phyloP scores from a whole-genome alignment of 306 rosid species.

The Cucurbita pepo region DNA sequence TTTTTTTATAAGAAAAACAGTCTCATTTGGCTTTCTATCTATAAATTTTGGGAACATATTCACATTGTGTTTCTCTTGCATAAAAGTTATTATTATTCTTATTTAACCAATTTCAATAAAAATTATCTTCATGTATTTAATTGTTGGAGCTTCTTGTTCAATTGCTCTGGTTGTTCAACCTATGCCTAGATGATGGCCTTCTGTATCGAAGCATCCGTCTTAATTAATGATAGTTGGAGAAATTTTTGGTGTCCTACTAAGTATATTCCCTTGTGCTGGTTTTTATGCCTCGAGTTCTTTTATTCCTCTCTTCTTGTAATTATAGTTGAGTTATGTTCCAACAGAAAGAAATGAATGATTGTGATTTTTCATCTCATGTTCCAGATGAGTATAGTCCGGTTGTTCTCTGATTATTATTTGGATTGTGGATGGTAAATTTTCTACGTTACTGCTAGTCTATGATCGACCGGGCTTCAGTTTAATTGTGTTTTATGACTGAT shows the following conservation, averaged over 20 bases:
- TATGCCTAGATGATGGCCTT: too few species aligned
- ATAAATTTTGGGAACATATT: not conserved
- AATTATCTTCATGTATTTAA: not conserved
- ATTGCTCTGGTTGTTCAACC: too few species aligned
- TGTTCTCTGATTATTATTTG: not conserved
- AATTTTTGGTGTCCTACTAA: not conserved
- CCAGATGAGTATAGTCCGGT: not conserved
- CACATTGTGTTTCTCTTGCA: not conserved
- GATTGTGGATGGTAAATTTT: not conserved
- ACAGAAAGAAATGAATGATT: not conserved
- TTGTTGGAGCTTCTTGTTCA: too few species aligned
- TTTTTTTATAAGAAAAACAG: too few species aligned
- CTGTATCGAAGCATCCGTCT: too few species aligned
- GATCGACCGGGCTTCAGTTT: not conserved
- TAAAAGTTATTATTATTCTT: too few species aligned
- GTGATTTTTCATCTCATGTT: not conserved
- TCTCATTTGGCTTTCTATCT: not conserved
- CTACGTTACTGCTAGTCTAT: not conserved
- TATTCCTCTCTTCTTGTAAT: not conserved
- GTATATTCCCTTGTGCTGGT: not conserved
- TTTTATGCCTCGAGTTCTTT: not conserved
- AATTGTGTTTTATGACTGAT: not conserved
- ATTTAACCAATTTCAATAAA: not conserved
- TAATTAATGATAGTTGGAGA: not conserved
- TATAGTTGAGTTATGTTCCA: not conserved